Evolutionary conservation across 2,329 filamentous ascomycete genomes (phyloP).

Genomic region (Emergomyces africanus): DNA sequence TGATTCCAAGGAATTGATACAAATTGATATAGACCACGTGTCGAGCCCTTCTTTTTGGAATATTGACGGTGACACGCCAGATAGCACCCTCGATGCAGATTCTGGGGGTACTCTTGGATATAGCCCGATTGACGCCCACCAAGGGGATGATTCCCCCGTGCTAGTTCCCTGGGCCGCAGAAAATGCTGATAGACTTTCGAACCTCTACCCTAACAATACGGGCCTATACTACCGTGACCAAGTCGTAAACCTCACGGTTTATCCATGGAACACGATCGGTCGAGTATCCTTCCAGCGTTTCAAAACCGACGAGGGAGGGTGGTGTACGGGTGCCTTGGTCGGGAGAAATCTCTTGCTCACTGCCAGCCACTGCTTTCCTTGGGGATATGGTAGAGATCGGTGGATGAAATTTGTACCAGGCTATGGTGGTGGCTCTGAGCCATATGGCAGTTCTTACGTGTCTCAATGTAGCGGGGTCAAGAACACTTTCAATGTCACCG

Average conservation of each 20-base stretch:
- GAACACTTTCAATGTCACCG: constrained; percentile 15
- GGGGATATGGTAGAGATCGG: constrained; percentile 10
- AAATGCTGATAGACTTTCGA: constrained; percentile 3
- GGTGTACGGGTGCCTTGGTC: constrained; percentile 14
- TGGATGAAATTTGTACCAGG: constrained; percentile 15
- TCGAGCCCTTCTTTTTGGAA: constrained; percentile 6
- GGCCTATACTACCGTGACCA: constrained; percentile 8
- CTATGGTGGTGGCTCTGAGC: constrained; percentile 11
- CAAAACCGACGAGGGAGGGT: constrained; percentile 12
- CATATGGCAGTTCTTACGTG: constrained; percentile 13
- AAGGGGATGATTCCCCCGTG: not conserved
- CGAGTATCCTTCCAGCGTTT: constrained; percentile 12
- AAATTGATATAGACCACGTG: constrained; percentile 5
- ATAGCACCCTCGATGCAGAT: not conserved
- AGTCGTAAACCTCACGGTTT: constrained; percentile 9
- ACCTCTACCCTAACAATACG: constrained; percentile 3
- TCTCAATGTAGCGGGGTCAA: constrained; percentile 14
- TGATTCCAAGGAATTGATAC: constrained; percentile 6
- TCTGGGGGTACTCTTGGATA: constrained; percentile 10
- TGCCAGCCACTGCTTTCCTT: constrained; percentile 16
- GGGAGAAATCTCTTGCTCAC: constrained; percentile 14
- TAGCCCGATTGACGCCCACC: not conserved
- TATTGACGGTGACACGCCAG: not conserved
- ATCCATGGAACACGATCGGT: constrained; percentile 15
- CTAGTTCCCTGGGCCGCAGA: constrained; percentile 2